phyloP scores from a whole-genome alignment of 1,284 basidiomycete genomes.

The Trichosporon inkin region DNA sequence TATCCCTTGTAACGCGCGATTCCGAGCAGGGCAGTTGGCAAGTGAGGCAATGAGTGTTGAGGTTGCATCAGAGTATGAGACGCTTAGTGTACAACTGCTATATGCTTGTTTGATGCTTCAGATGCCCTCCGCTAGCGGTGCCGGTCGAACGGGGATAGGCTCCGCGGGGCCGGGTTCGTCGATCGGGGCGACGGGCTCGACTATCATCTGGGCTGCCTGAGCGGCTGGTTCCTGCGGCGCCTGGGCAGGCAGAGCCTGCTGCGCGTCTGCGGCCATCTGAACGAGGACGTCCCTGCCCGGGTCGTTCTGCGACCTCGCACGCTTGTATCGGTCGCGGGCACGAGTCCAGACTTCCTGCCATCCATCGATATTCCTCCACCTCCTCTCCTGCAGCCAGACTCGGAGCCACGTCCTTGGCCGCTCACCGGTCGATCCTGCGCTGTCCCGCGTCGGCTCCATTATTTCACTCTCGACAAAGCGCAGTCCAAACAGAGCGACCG shows the following conservation, averaged over 20 bases:
- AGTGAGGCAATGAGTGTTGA: too few relatives aligned
- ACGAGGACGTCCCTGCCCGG: not conserved
- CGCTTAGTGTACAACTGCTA: not conserved
- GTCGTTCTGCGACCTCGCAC: not conserved
- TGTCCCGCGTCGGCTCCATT: conserved; percentile 38
- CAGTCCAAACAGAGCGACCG: conserved; percentile 28
- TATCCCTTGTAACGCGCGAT: too few relatives aligned
- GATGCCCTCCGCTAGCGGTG: too few relatives aligned
- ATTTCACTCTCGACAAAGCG: conserved; percentile 44
- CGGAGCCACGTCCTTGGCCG: conserved; percentile 15
- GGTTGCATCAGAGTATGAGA: too few relatives aligned
- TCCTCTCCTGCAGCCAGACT: conserved; percentile 16
- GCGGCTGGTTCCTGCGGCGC: not conserved
- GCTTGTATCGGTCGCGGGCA: not conserved
- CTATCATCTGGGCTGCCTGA: not conserved
- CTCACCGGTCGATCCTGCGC: conserved; percentile 18
- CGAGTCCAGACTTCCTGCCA: conserved; percentile 20
- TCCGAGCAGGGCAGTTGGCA: too few relatives aligned
- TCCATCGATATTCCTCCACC: conserved; percentile 16
- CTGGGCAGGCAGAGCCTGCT: not conserved
- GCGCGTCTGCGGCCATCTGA: not conserved
- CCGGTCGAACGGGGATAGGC: too few relatives aligned
- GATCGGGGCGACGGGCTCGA: not conserved
- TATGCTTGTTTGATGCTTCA: too few relatives aligned
- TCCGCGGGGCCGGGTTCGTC: too few relatives aligned